Conservation (phyloP, 257 asterid species). For the Nicotiana undulata region DNA sequence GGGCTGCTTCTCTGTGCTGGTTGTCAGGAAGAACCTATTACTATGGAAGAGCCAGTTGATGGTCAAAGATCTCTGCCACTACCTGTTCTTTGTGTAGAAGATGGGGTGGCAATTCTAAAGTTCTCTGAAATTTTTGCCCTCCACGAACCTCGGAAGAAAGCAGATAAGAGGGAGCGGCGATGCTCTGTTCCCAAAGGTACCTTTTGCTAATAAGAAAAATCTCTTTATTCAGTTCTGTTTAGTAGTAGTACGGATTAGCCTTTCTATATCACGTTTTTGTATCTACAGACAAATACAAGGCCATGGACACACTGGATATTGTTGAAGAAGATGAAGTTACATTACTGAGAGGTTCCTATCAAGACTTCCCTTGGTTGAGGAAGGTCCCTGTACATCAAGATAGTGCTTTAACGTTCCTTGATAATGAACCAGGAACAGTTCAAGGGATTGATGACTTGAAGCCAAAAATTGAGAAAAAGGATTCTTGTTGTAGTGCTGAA, state of each 20-base stretch:
- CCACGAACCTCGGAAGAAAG: constrained; percentile 52
- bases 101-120: constrained; percentile 71
- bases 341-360: constrained; percentile 58
- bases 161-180: constrained; percentile 57
- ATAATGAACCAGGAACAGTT: constrained; percentile 38
- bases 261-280: constrained; percentile 9
- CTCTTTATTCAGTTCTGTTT: neutral
- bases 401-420: constrained; percentile 20
- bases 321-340: constrained; percentile 94
- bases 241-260: neutral
- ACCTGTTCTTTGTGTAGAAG: constrained; percentile 86
- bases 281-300: constrained; percentile 58
- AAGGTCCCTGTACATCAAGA: constrained; percentile 29
- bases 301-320: constrained; percentile 41
- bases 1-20: constrained; percentile 18
- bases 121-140: constrained; percentile 95
- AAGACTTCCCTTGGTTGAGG: constrained; percentile 50
- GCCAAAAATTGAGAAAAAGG: constrained; percentile 35
- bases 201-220: neutral
- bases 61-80: constrained; percentile 56
- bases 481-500: constrained; percentile 55
- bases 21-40: constrained; percentile 54
- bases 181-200: constrained; percentile 65
- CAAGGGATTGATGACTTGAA: constrained; percentile 31
- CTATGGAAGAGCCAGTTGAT: constrained; percentile 37